Percentiles rank a stretch among this genome's conserved stretches.
phyloP scores from a whole-genome alignment of 2,329 filamentous ascomycete species.

The Elsinoe fawcettii region DNA sequence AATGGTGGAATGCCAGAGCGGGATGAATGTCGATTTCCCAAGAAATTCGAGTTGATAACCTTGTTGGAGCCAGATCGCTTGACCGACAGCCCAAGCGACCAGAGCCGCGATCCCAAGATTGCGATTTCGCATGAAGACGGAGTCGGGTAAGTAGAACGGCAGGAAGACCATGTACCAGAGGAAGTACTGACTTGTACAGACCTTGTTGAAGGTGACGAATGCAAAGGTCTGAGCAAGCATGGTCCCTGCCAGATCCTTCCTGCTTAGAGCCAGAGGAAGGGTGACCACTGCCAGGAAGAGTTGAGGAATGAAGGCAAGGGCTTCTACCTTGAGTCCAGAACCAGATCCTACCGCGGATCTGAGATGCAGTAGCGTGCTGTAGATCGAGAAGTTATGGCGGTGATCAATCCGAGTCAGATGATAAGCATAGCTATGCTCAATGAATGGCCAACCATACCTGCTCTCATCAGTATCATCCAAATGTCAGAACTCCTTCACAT shows the following conservation, averaged over 20 bases:
- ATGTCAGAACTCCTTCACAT: constrained; percentile 37
- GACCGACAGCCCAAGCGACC: constrained; percentile 64
- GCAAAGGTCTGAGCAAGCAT: constrained; percentile 96
- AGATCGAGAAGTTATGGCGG: constrained; percentile 95
- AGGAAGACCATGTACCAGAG: constrained; percentile 95
- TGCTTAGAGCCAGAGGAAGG: constrained; percentile 68
- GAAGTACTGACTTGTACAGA: constrained; percentile 99
- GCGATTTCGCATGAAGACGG: constrained; percentile 58
- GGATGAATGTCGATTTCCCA: constrained; percentile 74
- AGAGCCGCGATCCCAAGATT: constrained; percentile 58
- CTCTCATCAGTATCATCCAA: background rate
- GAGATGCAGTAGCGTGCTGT: constrained; percentile 85
- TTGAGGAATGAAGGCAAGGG: constrained; percentile 82
- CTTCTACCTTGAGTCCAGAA: constrained; percentile 54
- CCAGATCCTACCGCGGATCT: constrained; percentile 54
- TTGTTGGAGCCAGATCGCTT: constrained; percentile 49
- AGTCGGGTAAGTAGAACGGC: constrained; percentile 79
- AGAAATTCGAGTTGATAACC: constrained; percentile 49
- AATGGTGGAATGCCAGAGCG: constrained; percentile 68
- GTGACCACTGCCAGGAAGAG: constrained; percentile 69
- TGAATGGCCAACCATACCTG: constrained; percentile 71
- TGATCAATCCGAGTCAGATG: constrained; percentile 91
- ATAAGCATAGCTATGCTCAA: constrained; percentile 86
- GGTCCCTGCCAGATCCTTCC: constrained; percentile 69
- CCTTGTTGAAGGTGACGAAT: constrained; percentile 97